Conservation (phyloP, 768 basidiomycete genomes). For the Amanita rubescens region DNA sequence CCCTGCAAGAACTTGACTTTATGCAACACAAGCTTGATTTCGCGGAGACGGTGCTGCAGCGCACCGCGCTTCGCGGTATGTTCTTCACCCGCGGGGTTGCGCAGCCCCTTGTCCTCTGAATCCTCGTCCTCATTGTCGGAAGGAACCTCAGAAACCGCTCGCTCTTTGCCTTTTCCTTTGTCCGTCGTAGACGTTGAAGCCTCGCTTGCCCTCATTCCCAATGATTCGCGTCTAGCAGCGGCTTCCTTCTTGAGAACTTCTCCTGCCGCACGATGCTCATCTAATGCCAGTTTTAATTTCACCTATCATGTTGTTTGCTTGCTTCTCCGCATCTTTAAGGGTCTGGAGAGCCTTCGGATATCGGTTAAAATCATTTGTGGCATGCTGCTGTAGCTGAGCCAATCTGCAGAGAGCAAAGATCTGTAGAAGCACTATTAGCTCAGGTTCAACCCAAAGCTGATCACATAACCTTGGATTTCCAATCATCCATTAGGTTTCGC, state of each 20-base stretch:
- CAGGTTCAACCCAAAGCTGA: neutral
- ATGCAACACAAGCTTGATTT: constrained; percentile 60
- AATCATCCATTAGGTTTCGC: constrained; percentile 62
- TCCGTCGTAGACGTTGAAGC: constrained; percentile 8
- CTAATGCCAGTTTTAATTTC: constrained; percentile 47
- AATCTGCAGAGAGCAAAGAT: constrained; percentile 44
- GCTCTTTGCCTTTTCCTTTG: constrained; percentile 49
- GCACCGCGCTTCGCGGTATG: constrained; percentile 42
- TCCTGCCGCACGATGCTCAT: constrained; percentile 46
- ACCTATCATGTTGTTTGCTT: constrained; percentile 42
- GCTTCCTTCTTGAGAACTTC: constrained; percentile 43
- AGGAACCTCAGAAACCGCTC: constrained; percentile 19
- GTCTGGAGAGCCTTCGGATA: constrained; percentile 49
- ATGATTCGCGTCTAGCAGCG: constrained; percentile 20
- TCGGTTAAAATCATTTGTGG: constrained; percentile 33
- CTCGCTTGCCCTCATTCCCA: constrained; percentile 1
- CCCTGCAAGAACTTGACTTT: constrained; percentile 75
- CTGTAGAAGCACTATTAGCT: constrained; percentile 24
- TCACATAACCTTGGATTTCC: constrained; percentile 39
- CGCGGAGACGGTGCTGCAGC: constrained; percentile 57
- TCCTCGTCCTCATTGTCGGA: constrained; percentile 29
- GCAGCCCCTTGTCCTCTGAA: constrained; percentile 38
- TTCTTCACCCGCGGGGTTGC: constrained; percentile 50
- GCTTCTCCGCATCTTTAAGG: constrained; percentile 50
- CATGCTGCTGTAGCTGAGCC: constrained; percentile 58